Evolutionary conservation across 345 rosid species (phyloP), one percentile per base, ranked within the genome.

Genomic region (Ricinus communis): DNA sequence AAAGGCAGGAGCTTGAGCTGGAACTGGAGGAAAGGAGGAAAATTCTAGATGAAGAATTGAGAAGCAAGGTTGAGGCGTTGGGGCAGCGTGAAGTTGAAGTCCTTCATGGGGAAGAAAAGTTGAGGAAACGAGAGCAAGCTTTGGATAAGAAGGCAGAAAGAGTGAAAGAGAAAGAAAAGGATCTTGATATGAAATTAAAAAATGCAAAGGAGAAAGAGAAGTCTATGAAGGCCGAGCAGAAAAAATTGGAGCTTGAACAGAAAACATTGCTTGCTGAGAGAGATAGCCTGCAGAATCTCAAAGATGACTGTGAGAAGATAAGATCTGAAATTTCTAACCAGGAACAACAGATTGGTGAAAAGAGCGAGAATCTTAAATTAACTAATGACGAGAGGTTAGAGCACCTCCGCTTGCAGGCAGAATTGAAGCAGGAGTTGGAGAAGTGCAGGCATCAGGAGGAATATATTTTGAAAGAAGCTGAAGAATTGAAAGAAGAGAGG

Each of bases 91-190:
- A 82, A 77, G 79, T 51, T 38, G 90, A 90, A 74, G 75, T 84
- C 66, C 62, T 73, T 69, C 86, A 85, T 76, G 81, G 74, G 53
- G 87, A 79, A 83, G 88, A 88, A 68, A 82, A 77, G 84, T 49
- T 88, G 80, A 70, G 62, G 59, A 88, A 87, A 74, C 76, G 80
- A 71, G 93, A 84, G 74, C 82, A 85, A 71, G 81, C 83, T 61
- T 71, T 85, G 78, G 83, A 85, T 66, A 80, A 56, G 74, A 86
- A 77, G 80, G 69, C 78, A 27, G 93, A 82, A 73, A 86, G 82
- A 70, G 67, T 82, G 76, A 85, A 87, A 79, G 97, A 88, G 82
- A 90, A 86, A 83, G 94, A 87, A 62, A 86, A 85, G 76, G 93
- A 88, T 56, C 80, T 87, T 66, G 91, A 88, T 72, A 81, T 79